These are phyloP conservation scores for Camellia granthamiana DNA, from an alignment of 148 eudicot species.

Conservation along the genomic window DNA sequence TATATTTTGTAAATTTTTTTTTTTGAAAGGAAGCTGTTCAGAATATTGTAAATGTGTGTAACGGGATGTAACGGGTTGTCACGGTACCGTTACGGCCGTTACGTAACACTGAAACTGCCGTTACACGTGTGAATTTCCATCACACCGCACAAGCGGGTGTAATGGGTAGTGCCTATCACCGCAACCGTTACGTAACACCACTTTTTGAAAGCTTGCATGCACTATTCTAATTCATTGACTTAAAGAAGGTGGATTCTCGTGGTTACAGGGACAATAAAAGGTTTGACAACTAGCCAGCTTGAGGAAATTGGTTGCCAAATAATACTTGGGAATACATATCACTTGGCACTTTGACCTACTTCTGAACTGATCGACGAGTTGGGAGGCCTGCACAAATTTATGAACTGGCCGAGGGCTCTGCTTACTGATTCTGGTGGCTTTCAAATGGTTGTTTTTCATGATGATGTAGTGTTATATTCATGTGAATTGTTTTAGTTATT, in stretches of 20 bases:
- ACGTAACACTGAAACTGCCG: too few relatives aligned
- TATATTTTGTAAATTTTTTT: too few relatives aligned
- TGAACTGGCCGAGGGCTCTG: constrained; percentile 95
- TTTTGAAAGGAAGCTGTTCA: too few relatives aligned
- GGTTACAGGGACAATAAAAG: constrained; percentile 76
- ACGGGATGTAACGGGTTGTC: too few relatives aligned
- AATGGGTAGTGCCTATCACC: too few relatives aligned
- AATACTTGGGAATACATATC: constrained; percentile 90
- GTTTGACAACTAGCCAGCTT: constrained; percentile 75
- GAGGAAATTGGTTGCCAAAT: constrained; percentile 95
- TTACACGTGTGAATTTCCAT: too few relatives aligned
- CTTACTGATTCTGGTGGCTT: constrained; percentile 97
- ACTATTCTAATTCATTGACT: background rate
- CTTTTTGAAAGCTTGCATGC: too few relatives aligned
- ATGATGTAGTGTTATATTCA: background rate
- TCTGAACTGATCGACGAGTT: constrained; percentile 83
- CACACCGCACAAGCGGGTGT: too few relatives aligned
- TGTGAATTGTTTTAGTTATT: constrained; percentile 7
- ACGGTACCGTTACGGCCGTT: too few relatives aligned
- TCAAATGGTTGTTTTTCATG: constrained; percentile 63
- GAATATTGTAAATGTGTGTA: too few relatives aligned
- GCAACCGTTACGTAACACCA: too few relatives aligned
- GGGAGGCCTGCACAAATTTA: constrained; percentile 87
- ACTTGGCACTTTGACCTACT: constrained; percentile 85
- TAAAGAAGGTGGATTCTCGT: constrained; percentile 2